Conservation (phyloP, 805 yeast genomes). For the Sungouiozyma intestinalis region DNA sequence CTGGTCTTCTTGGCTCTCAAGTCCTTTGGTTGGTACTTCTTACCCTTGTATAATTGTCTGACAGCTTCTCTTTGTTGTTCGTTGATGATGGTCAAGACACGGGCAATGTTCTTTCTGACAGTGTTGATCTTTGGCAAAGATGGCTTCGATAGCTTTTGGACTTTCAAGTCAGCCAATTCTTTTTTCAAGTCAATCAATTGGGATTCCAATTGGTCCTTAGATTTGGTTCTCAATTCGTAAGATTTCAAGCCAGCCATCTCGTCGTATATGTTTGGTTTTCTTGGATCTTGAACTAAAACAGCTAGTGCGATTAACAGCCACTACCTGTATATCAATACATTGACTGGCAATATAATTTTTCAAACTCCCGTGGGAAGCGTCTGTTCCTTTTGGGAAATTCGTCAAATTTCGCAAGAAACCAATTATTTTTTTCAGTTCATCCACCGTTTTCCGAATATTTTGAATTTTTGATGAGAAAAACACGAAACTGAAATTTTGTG, state of each 20-base stretch:
- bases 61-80: constrained; percentile 92
- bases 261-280: neutral
- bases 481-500: too few relatives aligned
- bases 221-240: constrained; percentile 93
- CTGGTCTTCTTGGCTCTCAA: constrained; percentile 99
- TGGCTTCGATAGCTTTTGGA: constrained; percentile 88
- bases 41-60: constrained; percentile 89
- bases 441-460: neutral
- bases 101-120: constrained; percentile 98
- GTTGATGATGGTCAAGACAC: constrained; percentile 96
- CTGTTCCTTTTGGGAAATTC: neutral
- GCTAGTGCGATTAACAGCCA: neutral
- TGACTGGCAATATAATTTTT: neutral
- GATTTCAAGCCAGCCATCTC: constrained; percentile 80
- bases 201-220: constrained; percentile 92
- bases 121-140: constrained; percentile 95
- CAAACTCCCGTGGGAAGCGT: neutral
- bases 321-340: neutral
- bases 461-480: neutral
- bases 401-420: neutral
- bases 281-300: neutral
- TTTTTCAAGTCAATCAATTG: constrained; percentile 95
- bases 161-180: constrained; percentile 93
- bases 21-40: constrained; percentile 97
- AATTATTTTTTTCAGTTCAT: neutral